phyloP scores from a whole-genome alignment of 176 grass and related monocot species.

The Saccharum officinarum region DNA sequence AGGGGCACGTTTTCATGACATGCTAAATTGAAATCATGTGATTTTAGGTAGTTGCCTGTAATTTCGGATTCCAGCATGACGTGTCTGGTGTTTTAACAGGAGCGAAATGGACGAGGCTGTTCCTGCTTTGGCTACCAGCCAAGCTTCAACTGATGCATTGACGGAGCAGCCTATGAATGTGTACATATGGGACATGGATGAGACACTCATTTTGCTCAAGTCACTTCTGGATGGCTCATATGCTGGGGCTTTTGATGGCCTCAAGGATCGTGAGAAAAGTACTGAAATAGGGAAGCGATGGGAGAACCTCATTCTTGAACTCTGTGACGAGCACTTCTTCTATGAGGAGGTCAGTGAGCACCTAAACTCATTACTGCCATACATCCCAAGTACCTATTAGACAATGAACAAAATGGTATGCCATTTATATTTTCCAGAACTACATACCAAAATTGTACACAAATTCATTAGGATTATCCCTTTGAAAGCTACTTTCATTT shows the following conservation, averaged over 20 bases:
- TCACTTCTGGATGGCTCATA: slow-evolving; percentile 82
- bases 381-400: background rate
- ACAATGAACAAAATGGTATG: background rate
- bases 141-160: background rate
- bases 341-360: slow-evolving; percentile 77
- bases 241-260: slow-evolving; percentile 57
- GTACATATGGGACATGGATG: slow-evolving; percentile 92
- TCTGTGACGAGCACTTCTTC: slow-evolving; percentile 80
- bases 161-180: slow-evolving; percentile 41
- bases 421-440: background rate
- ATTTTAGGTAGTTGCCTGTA: background rate
- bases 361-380: background rate
- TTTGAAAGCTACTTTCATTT: background rate
- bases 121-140: background rate
- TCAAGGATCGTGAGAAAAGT: slow-evolving; percentile 64
- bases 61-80: background rate
- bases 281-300: slow-evolving; percentile 74
- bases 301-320: slow-evolving; percentile 83
- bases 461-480: background rate
- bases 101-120: slow-evolving; percentile 20
- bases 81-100: background rate
- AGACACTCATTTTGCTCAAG: slow-evolving; percentile 89
- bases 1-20: background rate
- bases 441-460: no score
- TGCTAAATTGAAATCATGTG: background rate